Evolutionary conservation across 2,329 filamentous ascomycete species (phyloP).

Genomic region (Xylaria sp.): DNA sequence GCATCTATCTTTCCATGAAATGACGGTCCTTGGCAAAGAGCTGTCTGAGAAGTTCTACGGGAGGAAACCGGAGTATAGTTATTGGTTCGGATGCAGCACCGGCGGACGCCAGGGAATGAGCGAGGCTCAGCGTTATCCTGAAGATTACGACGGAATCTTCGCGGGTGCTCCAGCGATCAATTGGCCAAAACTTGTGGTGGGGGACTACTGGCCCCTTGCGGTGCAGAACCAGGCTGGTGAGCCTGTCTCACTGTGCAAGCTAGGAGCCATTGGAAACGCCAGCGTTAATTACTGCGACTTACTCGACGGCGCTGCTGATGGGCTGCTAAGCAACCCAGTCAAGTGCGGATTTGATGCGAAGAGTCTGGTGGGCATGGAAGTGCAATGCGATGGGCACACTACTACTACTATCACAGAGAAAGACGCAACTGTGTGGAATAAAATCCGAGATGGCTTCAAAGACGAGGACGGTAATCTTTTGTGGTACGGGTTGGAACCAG

Average conservation of each 20-base stretch:
- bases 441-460: conserved; percentile 38
- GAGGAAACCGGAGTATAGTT: conserved; percentile 57
- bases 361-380: conserved; percentile 51
- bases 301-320: conserved; percentile 59
- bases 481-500: conserved; percentile 37
- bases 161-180: conserved; percentile 53
- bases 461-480: conserved; percentile 35
- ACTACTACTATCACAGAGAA: conserved; percentile 49
- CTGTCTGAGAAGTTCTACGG: conserved; percentile 61
- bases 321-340: conserved; percentile 57
- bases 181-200: conserved; percentile 35
- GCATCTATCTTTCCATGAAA: conserved; percentile 55
- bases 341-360: conserved; percentile 54
- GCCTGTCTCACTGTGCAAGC: conserved; percentile 36
- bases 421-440: conserved; percentile 36
- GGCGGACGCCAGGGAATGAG: conserved; percentile 65
- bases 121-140: conserved; percentile 60
- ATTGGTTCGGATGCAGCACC: conserved; percentile 65
- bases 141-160: conserved; percentile 65
- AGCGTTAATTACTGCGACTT: conserved; percentile 59
- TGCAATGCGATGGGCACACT: conserved; percentile 44
- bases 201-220: conserved; percentile 52
- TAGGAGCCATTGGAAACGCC: conserved; percentile 51
- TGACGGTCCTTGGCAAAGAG: conserved; percentile 59
- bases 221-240: conserved; percentile 47